A percentile compares a stretch with the other conserved stretches of the same genome.
phyloP scores from a whole-genome alignment of 257 asterid species.

The Striga asiatica region DNA sequence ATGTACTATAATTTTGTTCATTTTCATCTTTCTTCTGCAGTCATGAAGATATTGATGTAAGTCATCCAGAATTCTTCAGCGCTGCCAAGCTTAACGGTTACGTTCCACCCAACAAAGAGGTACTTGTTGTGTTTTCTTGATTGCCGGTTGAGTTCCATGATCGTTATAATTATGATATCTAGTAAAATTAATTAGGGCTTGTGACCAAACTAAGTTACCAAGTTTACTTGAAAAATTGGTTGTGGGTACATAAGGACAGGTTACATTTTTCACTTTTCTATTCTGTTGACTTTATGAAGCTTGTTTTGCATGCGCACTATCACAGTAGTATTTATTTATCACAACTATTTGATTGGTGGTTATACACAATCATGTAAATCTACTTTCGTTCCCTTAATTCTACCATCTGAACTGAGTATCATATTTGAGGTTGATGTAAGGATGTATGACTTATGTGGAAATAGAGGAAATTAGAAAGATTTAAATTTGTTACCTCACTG shows the following conservation, averaged over 20 bases:
- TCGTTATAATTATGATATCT: not conserved
- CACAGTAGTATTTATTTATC: not conserved
- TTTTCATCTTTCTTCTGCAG: constrained; percentile 35
- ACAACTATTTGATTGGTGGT: not conserved
- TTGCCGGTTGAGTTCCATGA: constrained; percentile 6
- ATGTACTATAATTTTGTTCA: constrained; percentile 6
- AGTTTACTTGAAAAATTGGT: constrained; percentile 1
- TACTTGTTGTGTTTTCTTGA: constrained; percentile 16
- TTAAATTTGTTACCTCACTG: not conserved
- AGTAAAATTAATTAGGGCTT: not conserved
- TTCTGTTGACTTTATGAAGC: not conserved
- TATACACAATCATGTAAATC: not conserved
- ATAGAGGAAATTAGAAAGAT: not conserved
- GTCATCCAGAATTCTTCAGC: constrained; percentile 89
- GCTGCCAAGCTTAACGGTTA: constrained; percentile 82
- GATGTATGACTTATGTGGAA: not conserved
- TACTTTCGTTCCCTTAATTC: not conserved
- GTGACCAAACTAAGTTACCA: not conserved
- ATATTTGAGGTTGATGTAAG: not conserved
- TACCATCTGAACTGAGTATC: not conserved
- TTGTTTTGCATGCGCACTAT: not conserved
- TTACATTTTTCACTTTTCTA: not conserved
- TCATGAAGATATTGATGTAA: constrained; percentile 83
- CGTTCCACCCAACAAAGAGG: constrained; percentile 92
- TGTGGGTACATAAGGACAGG: not conserved